A percentile compares a stretch with the other conserved stretches of the same genome.
Conservation (phyloP, 2,329 filamentous ascomycete genomes). For the Colletotrichum lentis region DNA sequence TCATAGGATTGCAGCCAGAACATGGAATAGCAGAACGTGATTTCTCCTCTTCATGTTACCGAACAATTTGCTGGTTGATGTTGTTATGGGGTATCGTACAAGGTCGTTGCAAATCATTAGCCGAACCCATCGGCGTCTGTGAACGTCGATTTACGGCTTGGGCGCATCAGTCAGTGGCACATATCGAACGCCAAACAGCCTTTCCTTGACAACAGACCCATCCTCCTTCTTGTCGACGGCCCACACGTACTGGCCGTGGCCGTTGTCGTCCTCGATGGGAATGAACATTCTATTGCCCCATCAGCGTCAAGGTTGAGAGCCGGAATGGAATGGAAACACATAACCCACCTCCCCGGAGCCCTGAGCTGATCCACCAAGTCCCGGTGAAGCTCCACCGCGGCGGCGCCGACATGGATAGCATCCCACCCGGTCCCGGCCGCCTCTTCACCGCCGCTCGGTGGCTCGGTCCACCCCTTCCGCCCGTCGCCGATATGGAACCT, state of each 20-base stretch:
- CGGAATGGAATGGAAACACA: slow-evolving; percentile 25
- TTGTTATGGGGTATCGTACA: background rate
- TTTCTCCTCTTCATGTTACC: background rate
- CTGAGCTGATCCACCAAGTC: slow-evolving; percentile 80
- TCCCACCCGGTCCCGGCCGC: slow-evolving; percentile 73
- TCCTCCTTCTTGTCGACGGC: slow-evolving; percentile 75
- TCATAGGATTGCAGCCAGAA: background rate
- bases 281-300: slow-evolving; percentile 71
- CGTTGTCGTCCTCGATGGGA: slow-evolving; percentile 67
- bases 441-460: slow-evolving; percentile 53
- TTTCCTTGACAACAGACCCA: slow-evolving; percentile 68
- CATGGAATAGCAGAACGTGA: background rate
- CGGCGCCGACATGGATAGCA: slow-evolving; percentile 94
- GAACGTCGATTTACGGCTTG: slow-evolving; percentile 23
- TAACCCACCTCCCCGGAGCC: slow-evolving; percentile 70
- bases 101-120: background rate
- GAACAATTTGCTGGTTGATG: background rate
- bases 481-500: slow-evolving; percentile 80
- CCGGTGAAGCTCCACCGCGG: slow-evolving; percentile 76
- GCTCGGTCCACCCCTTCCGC: slow-evolving; percentile 67
- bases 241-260: slow-evolving; percentile 72
- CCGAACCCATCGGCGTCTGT: no score
- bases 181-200: slow-evolving; percentile 76
- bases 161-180: slow-evolving; percentile 80
- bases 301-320: slow-evolving; percentile 28